phyloP scores from a whole-genome alignment of 2,329 filamentous ascomycete species.

The Fusarium udum region DNA sequence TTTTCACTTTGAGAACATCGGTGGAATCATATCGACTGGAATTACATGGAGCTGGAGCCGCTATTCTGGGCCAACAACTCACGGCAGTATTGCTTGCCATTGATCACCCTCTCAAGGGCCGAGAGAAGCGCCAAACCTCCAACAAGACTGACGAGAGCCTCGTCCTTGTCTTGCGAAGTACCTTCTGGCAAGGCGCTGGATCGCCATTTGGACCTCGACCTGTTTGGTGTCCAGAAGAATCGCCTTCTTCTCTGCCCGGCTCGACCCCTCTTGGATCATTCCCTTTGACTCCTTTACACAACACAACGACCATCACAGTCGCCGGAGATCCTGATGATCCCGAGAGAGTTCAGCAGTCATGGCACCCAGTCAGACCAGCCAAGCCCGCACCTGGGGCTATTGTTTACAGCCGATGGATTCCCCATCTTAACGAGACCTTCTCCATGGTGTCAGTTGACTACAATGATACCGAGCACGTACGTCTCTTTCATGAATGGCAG shows the following conservation, averaged over 20 bases:
- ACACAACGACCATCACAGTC: constrained; percentile 53
- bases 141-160: constrained; percentile 45
- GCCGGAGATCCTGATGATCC: constrained; percentile 55
- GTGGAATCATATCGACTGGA: constrained; percentile 61
- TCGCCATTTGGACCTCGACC: constrained; percentile 73
- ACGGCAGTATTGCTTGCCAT: constrained; percentile 60
- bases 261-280: constrained; percentile 55
- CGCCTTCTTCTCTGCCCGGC: constrained; percentile 48
- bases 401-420: constrained; percentile 82
- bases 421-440: constrained; percentile 79
- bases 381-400: constrained; percentile 77
- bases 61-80: constrained; percentile 52
- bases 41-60: constrained; percentile 52
- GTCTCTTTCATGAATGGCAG: constrained; percentile 81
- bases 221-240: constrained; percentile 65
- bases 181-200: constrained; percentile 77
- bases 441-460: constrained; percentile 80
- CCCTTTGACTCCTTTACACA: constrained; percentile 59
- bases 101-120: constrained; percentile 55
- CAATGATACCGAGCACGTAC: constrained; percentile 69
- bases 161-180: constrained; percentile 58
- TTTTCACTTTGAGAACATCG: constrained; percentile 60
- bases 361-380: constrained; percentile 75
- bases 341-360: constrained; percentile 60
- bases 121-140: constrained; percentile 41